Conservation (phyloP, 1,284 basidiomycete species). For the Cystobasidium sp. region DNA sequence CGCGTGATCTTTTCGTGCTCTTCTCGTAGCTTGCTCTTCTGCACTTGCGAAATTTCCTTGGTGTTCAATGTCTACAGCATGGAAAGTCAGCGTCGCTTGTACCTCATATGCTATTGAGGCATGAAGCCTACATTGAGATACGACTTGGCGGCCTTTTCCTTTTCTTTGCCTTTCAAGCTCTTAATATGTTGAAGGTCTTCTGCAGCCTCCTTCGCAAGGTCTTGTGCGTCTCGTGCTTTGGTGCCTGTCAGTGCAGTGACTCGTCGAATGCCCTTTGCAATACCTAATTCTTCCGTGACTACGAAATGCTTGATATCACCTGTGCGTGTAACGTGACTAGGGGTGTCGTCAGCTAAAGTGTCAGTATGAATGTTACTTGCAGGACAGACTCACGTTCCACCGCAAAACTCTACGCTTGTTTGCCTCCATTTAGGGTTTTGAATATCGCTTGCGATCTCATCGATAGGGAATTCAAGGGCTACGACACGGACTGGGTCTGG, state of each 20-base stretch:
- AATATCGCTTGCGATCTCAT: constrained; percentile 82
- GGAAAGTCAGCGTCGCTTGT: neutral
- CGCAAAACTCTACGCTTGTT: constrained; percentile 96
- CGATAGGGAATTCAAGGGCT: constrained; percentile 80
- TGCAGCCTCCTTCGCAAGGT: constrained; percentile 70
- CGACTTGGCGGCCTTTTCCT: constrained; percentile 82
- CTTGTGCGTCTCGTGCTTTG: constrained; percentile 81
- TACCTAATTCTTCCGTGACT: constrained; percentile 92
- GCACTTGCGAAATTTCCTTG: constrained; percentile 82
- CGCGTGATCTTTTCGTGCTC: constrained; percentile 73
- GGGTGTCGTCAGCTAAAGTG: neutral
- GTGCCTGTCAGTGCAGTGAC: constrained; percentile 93
- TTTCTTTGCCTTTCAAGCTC: constrained; percentile 71
- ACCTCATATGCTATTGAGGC: neutral
- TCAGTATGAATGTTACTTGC: neutral
- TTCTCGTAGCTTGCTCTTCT: constrained; percentile 80
- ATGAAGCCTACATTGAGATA: constrained; percentile 69
- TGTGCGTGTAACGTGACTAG: constrained; percentile 86
- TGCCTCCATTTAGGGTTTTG: constrained; percentile 85
- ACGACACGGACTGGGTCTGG: constrained; percentile 97
- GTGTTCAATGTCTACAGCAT: constrained; percentile 78
- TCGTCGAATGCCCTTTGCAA: constrained; percentile 95
- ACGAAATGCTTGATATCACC: constrained; percentile 96
- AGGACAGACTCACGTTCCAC: constrained; percentile 77
- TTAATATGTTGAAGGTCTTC: constrained; percentile 71